Base-by-base conservation (phyloP, 2,329 filamentous ascomycete species). In the Neopestalotiopsis sp. region DNA sequence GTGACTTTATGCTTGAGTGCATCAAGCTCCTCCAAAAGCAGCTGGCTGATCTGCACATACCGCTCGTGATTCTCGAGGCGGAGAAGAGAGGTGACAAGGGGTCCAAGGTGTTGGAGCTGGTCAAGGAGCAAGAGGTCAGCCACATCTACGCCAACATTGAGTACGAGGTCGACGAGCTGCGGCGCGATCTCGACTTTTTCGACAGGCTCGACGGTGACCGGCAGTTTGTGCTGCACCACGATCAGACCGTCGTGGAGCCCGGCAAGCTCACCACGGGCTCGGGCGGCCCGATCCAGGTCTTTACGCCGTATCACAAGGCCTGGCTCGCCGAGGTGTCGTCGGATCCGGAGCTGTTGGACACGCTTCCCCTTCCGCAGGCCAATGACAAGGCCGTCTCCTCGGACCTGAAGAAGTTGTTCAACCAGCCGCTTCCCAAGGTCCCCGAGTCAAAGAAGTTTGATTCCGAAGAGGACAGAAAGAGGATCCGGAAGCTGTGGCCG, bases 281-380 rank as follows among this genome's bases (percentile, higher is more conserved):
- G 0, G 74, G 74, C 20, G 69, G 70, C 3, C 74, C 73, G 13
- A 56, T 70, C 12, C 72, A 75, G 57, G 74, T 76, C 38, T 76
- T 73, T 61, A 76, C 74, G 6, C 74, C 73, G 13, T 76, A 74
- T n/a, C 73, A 75, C 69, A 73, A 73, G 56, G 69, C 72, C 4
- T 76, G 74, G 74, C 67, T 80, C 73, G 68, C 81, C 79, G 34
- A 85, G 79, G 62, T 83, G 76, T 0, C 83, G 79, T 68, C 83
- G 81, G 66, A 85, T 74, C 84, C 84, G 82, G 64, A 84, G 78
- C 75, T 86, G 79, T 71, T 86, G 84, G 76, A 85, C 78, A 62
- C 80, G 79, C 66, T 67, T 66, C 63, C 20, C 59, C 64, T 9
- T 49, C 84, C 84, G 1, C 70, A 72, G 12, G 68, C 63, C 12